phyloP scores from a whole-genome alignment of 2,329 filamentous ascomycete species.

The Lecanicillium sp. region DNA sequence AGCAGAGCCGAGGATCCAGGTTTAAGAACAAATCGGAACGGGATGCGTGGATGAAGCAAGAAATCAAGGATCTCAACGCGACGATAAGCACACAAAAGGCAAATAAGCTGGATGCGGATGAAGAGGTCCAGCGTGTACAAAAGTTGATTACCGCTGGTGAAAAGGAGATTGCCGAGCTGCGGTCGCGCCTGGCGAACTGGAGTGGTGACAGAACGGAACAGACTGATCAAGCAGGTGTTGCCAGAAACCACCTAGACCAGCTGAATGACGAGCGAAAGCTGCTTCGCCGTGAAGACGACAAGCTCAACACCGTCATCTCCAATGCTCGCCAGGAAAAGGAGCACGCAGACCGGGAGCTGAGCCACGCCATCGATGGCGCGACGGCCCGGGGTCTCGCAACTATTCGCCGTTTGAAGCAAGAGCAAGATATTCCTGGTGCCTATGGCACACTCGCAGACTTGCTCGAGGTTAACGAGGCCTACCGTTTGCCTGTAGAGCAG shows the following conservation, averaged over 20 bases:
- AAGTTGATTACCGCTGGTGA: conserved; percentile 65
- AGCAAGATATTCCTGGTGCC: conserved; percentile 74
- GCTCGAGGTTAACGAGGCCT: conserved; percentile 77
- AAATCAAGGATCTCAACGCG: conserved; percentile 72
- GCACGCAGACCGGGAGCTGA: conserved; percentile 67
- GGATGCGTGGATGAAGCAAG: conserved; percentile 71
- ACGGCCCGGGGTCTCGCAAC: conserved; percentile 83
- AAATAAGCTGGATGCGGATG: conserved; percentile 74
- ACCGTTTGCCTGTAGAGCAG: conserved; percentile 84
- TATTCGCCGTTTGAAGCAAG: conserved; percentile 72
- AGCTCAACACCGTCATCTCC: conserved; percentile 67
- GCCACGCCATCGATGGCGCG: conserved; percentile 81
- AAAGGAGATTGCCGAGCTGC: conserved; percentile 60
- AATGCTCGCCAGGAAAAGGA: conserved; percentile 72
- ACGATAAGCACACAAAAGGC: conserved; percentile 75
- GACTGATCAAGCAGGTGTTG: conserved; percentile 64
- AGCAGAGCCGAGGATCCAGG: conserved; percentile 80
- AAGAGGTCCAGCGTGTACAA: conserved; percentile 70
- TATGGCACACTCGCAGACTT: conserved; percentile 91
- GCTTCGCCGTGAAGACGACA: conserved; percentile 83
- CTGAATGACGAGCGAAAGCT: conserved; percentile 82
- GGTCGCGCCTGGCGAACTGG: conserved; percentile 70
- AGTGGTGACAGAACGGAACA: conserved; percentile 66
- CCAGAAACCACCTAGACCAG: conserved; percentile 70
- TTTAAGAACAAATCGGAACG: conserved; percentile 86